A percentile compares a stretch with the other conserved stretches of the same genome.
Evolutionary conservation across 2,329 filamentous ascomycete species (phyloP).

Genomic region (Atkinsonella hypoxylon): DNA sequence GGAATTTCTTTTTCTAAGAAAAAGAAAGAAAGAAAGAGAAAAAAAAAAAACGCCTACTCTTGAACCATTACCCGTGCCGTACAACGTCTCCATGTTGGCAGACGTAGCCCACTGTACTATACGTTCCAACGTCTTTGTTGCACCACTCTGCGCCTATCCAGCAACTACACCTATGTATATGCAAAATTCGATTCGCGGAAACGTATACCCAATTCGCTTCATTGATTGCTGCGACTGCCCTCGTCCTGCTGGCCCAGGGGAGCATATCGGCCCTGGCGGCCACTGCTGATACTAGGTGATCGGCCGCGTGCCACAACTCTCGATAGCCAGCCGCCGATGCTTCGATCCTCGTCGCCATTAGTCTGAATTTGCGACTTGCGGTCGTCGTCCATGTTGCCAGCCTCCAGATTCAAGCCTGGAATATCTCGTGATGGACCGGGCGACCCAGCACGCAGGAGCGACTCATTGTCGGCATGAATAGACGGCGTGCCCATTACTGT

Average conservation of each 20-base stretch:
- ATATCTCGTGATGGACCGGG: constrained; percentile 58
- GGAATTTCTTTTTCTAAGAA: too few species aligned
- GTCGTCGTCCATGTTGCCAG: constrained; percentile 44
- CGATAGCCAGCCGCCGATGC: constrained; percentile 39
- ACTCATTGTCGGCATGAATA: constrained; percentile 63
- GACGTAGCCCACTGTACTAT: neutral
- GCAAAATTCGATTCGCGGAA: constrained; percentile 20
- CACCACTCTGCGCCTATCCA: neutral
- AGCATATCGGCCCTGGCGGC: constrained; percentile 28
- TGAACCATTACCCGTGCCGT: neutral
- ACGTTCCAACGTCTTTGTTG: too few species aligned
- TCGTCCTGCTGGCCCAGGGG: constrained; percentile 31
- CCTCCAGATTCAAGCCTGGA: constrained; percentile 71
- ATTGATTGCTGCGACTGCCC: constrained; percentile 15
- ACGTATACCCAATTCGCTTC: constrained; percentile 11
- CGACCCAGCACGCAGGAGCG: constrained; percentile 67
- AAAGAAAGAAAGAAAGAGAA: neutral
- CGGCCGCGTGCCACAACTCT: constrained; percentile 28
- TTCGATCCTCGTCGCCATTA: constrained; percentile 23
- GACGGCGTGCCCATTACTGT: constrained; percentile 69
- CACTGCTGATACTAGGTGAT: constrained; percentile 25
- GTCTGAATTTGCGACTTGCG: constrained; percentile 28
- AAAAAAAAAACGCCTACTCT: neutral
- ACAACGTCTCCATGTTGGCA: too few species aligned
- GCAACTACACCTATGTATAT: constrained; percentile 22